A percentile compares a stretch with the other conserved stretches of the same genome.
phyloP scores from a whole-genome alignment of 805 yeast species.

The Barnettozyma sucrosica region DNA sequence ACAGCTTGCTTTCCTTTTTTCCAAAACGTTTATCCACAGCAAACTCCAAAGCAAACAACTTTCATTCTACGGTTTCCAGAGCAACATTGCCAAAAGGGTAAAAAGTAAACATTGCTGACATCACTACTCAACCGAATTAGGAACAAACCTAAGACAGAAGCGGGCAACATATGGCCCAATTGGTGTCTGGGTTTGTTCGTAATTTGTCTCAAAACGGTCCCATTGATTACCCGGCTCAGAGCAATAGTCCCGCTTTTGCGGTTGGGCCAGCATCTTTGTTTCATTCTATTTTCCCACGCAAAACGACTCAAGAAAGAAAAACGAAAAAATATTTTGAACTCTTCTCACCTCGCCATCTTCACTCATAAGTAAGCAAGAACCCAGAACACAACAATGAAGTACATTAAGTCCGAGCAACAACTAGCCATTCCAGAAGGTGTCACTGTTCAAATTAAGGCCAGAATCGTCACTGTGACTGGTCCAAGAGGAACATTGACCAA shows the following conservation, averaged over 20 bases:
- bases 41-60: background rate
- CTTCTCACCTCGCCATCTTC: too few relatives aligned
- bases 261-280: too few relatives aligned
- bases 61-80: background rate
- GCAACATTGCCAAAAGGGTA: background rate
- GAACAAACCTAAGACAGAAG: background rate
- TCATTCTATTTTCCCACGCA: too few relatives aligned
- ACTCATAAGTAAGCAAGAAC: background rate
- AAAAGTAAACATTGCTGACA: background rate
- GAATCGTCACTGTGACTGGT: constrained; percentile 85
- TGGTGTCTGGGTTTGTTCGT: background rate
- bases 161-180: background rate
- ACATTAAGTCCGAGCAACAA: constrained; percentile 80
- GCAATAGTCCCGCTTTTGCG: background rate
- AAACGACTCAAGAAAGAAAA: background rate
- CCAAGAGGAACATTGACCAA: constrained; percentile 95
- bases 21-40: background rate
- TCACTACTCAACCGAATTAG: background rate
- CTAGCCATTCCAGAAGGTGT: constrained; percentile 91
- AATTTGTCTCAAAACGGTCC: background rate
- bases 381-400: constrained; percentile 47
- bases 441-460: constrained; percentile 83
- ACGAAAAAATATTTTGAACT: background rate
- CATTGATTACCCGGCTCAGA: background rate
- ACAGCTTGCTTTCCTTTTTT: constrained; percentile 1